Evolutionary conservation across 192 early-diverging fungal species (phyloP).

Genomic region (Podila horticola): DNA sequence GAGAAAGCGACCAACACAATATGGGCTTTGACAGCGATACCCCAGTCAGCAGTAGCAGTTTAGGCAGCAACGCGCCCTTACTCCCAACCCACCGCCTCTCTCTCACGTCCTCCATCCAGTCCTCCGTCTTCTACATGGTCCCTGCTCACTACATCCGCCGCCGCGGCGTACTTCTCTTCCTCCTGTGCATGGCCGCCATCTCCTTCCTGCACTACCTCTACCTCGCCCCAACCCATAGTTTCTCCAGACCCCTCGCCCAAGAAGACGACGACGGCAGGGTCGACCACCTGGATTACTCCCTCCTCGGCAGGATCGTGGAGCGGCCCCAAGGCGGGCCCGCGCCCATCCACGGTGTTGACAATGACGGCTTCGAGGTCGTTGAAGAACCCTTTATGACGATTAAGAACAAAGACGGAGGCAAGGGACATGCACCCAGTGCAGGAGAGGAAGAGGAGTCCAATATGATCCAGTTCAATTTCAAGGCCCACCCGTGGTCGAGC

Average conservation of each 20-base stretch:
- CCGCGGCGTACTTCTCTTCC: conserved; percentile 15
- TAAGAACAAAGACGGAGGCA: neutral
- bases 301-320: conserved; percentile 11
- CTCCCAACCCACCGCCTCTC: conserved; percentile 16
- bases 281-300: neutral
- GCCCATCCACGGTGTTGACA: conserved; percentile 23
- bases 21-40: neutral
- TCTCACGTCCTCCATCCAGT: neutral
- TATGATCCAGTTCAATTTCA: conserved; percentile 23
- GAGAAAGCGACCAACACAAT: neutral
- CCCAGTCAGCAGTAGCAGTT: too few species aligned
- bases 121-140: conserved; percentile 17
- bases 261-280: neutral
- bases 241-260: neutral
- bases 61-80: neutral
- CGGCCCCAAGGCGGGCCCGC: conserved; percentile 20
- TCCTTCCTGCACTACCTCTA: conserved; percentile 16
- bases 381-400: conserved; percentile 9
- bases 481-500: neutral
- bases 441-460: neutral
- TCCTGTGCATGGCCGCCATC: conserved; percentile 22
- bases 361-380: conserved; percentile 27
- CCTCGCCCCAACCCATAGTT: neutral
- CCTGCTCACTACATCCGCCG: conserved; percentile 27
- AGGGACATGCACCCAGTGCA: neutral